These are phyloP conservation scores for Pelargonium australe DNA, from an alignment of 441 rosid genomes.

Conservation along the genomic window DNA sequence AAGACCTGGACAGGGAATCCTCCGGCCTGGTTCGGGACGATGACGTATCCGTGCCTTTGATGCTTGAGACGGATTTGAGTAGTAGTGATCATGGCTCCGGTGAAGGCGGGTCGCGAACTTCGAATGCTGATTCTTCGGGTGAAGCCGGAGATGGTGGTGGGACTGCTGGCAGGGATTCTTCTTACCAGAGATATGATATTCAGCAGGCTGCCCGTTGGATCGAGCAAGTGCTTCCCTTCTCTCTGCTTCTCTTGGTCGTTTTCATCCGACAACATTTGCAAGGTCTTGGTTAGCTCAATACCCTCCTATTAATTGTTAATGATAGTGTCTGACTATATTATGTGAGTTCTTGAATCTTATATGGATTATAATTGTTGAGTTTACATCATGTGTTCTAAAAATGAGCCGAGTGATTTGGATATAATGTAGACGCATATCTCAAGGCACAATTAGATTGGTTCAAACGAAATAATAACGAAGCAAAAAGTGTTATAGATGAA, in stretches of 20 bases:
- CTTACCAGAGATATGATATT: conserved; percentile 71
- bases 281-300: conserved; percentile 30
- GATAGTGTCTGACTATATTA: no score
- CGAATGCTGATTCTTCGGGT: conserved; percentile 31
- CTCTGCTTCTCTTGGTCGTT: conserved; percentile 65
- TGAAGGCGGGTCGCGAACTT: conserved; percentile 37
- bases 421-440: no score
- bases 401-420: no score
- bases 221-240: conserved; percentile 71
- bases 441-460: no score
- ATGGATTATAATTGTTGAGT: no score
- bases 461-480: no score
- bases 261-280: conserved; percentile 80
- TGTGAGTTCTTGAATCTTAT: background rate
- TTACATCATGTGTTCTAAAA: no score
- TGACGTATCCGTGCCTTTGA: conserved; percentile 32
- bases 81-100: conserved; percentile 34
- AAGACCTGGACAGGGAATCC: conserved; percentile 46
- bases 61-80: conserved; percentile 39
- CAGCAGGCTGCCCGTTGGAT: conserved; percentile 83
- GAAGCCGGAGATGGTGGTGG: conserved; percentile 39
- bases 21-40: conserved; percentile 43
- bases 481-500: no score
- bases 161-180: conserved; percentile 50
- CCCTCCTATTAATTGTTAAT: background rate